Conservation (phyloP, 768 basidiomycete species). For the Auricularia cornea region DNA sequence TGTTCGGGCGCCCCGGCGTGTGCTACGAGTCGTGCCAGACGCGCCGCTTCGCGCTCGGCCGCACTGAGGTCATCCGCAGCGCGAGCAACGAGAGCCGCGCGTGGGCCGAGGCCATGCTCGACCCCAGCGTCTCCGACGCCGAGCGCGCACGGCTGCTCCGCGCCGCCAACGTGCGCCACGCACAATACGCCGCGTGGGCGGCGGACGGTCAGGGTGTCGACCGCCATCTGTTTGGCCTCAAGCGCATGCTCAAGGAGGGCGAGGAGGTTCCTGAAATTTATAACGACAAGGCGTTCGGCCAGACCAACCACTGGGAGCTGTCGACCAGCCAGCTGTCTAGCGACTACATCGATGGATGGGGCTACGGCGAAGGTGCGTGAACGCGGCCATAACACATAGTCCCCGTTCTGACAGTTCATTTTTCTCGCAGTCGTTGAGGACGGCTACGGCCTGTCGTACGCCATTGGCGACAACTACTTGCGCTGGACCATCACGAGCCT, state of each 20-base stretch:
- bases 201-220: slow-evolving; percentile 94
- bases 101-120: slow-evolving; percentile 87
- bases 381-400: too few species aligned
- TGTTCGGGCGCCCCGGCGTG: slow-evolving; percentile 63
- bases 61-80: slow-evolving; percentile 92
- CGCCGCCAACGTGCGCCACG: slow-evolving; percentile 69
- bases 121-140: slow-evolving; percentile 38
- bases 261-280: slow-evolving; percentile 71
- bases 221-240: slow-evolving; percentile 89
- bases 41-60: slow-evolving; percentile 78
- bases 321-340: slow-evolving; percentile 83
- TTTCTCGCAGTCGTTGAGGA: slow-evolving; percentile 68
- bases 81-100: slow-evolving; percentile 74
- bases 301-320: slow-evolving; percentile 84
- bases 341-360: slow-evolving; percentile 87
- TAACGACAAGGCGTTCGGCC: slow-evolving; percentile 57
- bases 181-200: slow-evolving; percentile 83
- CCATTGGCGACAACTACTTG: slow-evolving; percentile 76
- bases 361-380: slow-evolving; percentile 86
- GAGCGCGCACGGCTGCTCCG: slow-evolving; percentile 62
- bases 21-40: slow-evolving; percentile 95
- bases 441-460: slow-evolving; percentile 87
- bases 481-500: slow-evolving; percentile 86
- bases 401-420: neutral
- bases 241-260: slow-evolving; percentile 64